Conservation (phyloP, 352 stramenopile species). For the Phytophthora quininea region DNA sequence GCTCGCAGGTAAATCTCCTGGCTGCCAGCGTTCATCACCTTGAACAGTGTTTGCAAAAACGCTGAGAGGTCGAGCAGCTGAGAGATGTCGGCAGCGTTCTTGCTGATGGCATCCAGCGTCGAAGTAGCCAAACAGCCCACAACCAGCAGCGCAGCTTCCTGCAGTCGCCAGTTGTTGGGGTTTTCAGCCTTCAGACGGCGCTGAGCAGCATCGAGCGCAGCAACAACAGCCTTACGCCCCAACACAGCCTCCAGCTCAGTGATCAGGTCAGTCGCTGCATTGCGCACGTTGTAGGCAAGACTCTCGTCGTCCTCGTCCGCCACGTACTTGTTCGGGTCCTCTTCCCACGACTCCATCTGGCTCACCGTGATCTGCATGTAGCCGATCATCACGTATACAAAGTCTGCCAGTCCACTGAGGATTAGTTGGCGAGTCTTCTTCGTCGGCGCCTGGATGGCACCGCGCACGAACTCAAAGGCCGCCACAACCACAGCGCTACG, state of each 20-base stretch:
- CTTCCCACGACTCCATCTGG: slow-evolving; percentile 78
- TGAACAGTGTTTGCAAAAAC: slow-evolving; percentile 80
- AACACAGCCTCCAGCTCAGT: slow-evolving; percentile 69
- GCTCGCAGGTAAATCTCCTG: slow-evolving; percentile 81
- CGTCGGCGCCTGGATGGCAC: slow-evolving; percentile 71
- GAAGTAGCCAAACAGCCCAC: slow-evolving; percentile 68
- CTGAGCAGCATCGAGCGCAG: slow-evolving; percentile 61
- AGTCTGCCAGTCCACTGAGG: slow-evolving; percentile 55
- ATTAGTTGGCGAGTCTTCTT: slow-evolving; percentile 82
- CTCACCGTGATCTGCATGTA: slow-evolving; percentile 87
- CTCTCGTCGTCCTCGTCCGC: slow-evolving; percentile 87
- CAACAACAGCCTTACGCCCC: slow-evolving; percentile 63
- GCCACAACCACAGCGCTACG: slow-evolving; percentile 72
- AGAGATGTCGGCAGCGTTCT: slow-evolving; percentile 51
- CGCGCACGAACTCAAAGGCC: slow-evolving; percentile 78
- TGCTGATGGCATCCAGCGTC: slow-evolving; percentile 61
- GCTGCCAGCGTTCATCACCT: slow-evolving; percentile 70
- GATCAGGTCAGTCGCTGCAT: slow-evolving; percentile 68
- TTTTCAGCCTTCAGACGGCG: slow-evolving; percentile 59
- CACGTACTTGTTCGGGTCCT: slow-evolving; percentile 87
- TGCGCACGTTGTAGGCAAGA: slow-evolving; percentile 79
- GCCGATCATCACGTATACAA: slow-evolving; percentile 81
- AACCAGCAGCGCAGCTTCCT: slow-evolving; percentile 78
- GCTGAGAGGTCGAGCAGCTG: slow-evolving; percentile 59
- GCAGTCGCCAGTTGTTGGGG: slow-evolving; percentile 64